A percentile compares a stretch with the other conserved stretches of the same genome.
phyloP scores from a whole-genome alignment of 1,139 yeast species.

The Taphrina deformans region DNA sequence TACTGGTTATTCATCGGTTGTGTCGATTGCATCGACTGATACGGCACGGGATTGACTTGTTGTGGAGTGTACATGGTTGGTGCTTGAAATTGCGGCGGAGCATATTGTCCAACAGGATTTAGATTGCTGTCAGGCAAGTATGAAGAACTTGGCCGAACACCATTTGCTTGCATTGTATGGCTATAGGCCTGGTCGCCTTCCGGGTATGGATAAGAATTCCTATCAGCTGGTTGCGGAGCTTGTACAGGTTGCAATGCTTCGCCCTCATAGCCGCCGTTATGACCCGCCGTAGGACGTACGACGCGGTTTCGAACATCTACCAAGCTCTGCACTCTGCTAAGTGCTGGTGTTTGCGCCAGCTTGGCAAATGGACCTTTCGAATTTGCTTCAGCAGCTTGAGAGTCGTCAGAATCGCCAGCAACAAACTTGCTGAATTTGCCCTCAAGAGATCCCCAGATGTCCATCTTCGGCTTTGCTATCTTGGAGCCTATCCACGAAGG shows the following conservation, averaged over 20 bases:
- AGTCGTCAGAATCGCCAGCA: constrained; percentile 62
- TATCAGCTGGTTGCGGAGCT: background rate
- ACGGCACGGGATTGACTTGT: background rate
- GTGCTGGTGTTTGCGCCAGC: constrained; percentile 34
- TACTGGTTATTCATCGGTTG: background rate
- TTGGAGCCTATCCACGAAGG: constrained; percentile 63
- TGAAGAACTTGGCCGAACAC: background rate
- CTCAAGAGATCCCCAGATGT: constrained; percentile 85
- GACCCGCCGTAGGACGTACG: background rate
- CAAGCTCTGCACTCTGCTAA: constrained; percentile 23
- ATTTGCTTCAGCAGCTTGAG: background rate
- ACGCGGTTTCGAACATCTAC: constrained; percentile 4
- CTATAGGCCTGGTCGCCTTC: background rate
- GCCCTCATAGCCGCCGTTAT: constrained; percentile 10
- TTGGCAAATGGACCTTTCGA: constrained; percentile 42
- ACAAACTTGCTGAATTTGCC: constrained; percentile 78
- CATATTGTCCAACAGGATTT: background rate
- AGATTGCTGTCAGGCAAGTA: background rate
- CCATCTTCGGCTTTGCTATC: constrained; percentile 73
- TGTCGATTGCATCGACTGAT: background rate
- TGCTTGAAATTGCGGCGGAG: background rate
- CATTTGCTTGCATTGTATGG: background rate
- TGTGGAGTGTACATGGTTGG: background rate
- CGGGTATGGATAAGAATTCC: constrained; percentile 3
- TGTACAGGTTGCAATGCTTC: background rate